A percentile compares a stretch with the other conserved stretches of the same genome.
These are phyloP conservation scores for Rhizopus delemar DNA, from an alignment of 371 early-diverging fungal genomes.

Conservation along the genomic window DNA sequence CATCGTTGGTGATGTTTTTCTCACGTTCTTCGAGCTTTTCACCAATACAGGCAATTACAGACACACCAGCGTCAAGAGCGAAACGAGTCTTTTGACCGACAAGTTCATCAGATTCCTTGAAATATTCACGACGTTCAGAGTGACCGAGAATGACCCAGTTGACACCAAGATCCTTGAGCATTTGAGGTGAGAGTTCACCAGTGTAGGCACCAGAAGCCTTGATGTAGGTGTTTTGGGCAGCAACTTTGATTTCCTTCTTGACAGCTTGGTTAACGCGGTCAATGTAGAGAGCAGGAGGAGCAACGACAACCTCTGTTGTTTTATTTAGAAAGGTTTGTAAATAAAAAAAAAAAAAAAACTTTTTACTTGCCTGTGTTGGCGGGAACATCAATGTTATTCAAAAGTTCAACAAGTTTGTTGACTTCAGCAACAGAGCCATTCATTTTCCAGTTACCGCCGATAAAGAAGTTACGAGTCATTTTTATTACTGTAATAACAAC, in stretches of 20 bases:
- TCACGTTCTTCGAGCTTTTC: conserved; percentile 96
- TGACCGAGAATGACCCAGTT: conserved; percentile 98
- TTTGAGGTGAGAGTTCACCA: conserved; percentile 96
- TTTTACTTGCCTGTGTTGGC: conserved; percentile 42
- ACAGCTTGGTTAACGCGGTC: conserved; percentile 75
- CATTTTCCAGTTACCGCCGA: conserved; percentile 96
- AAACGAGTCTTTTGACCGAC: conserved; percentile 88
- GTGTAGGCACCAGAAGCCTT: conserved; percentile 96
- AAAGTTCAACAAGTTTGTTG: conserved; percentile 69
- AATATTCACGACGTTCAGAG: conserved; percentile 97
- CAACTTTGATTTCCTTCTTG: conserved; percentile 85
- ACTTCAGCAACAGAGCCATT: conserved; percentile 82
- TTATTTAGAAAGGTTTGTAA: no score
- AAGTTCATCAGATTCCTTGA: conserved; percentile 87
- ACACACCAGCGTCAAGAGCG: conserved; percentile 87
- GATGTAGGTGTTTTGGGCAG: conserved; percentile 95
- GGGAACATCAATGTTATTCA: conserved; percentile 69
- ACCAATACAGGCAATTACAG: conserved; percentile 97
- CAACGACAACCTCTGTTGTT: conserved; percentile 90
- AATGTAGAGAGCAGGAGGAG: conserved; percentile 95
- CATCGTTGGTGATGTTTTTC: conserved; percentile 79
- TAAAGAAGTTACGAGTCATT: conserved; percentile 70
- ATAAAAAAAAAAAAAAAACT: no score
- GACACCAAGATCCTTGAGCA: conserved; percentile 94
- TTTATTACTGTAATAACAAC: background rate